Conservation (phyloP, 305 asterid genomes). For the Rubia tinctorum region DNA sequence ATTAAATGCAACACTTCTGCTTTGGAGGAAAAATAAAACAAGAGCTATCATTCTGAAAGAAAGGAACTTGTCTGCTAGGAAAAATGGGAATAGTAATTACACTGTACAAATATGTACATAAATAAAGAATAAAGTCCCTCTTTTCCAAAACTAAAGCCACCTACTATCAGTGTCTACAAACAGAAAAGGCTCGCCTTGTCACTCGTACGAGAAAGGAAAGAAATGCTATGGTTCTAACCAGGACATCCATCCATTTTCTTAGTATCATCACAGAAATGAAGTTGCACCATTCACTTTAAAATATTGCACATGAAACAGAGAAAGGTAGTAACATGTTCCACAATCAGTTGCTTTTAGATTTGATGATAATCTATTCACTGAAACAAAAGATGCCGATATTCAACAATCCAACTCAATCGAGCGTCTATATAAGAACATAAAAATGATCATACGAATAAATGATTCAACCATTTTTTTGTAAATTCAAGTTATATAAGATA, state of each 20-base stretch:
- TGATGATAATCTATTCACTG: not conserved
- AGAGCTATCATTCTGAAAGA: not conserved
- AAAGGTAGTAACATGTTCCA: not conserved
- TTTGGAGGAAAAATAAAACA: too few species aligned
- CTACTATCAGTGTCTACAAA: not conserved
- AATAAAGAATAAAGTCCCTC: not conserved
- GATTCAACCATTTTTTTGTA: not conserved
- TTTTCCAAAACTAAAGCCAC: not conserved
- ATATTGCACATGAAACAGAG: too few species aligned
- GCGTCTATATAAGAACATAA: not conserved
- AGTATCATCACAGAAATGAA: not conserved
- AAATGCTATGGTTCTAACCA: not conserved
- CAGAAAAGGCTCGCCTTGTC: not conserved
- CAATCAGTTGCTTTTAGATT: not conserved
- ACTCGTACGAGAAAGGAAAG: not conserved
- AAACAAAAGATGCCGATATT: not conserved
- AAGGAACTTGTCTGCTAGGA: not conserved
- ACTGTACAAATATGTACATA: not conserved
- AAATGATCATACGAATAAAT: not conserved
- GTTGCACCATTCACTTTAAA: not conserved
- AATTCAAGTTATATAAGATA: not conserved
- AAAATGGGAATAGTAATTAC: not conserved
- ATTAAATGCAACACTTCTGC: too few species aligned
- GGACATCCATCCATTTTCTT: not conserved
- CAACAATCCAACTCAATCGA: not conserved